These are phyloP conservation scores for Populus hybrid DNA, from an alignment of 441 rosid species.

Conservation along the genomic window DNA sequence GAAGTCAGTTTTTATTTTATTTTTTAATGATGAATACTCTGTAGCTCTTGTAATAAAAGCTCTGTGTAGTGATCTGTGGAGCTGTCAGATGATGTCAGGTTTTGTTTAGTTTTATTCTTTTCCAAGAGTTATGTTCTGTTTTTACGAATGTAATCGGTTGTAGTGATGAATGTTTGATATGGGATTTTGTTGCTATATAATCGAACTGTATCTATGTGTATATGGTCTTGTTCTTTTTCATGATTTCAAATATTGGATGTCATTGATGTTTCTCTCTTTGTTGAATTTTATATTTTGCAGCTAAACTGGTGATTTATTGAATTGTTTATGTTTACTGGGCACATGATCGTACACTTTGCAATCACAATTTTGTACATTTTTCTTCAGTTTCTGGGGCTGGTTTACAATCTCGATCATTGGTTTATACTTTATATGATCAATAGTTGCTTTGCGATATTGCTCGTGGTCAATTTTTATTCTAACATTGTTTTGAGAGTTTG, in stretches of 20 bases:
- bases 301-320: neutral
- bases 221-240: neutral
- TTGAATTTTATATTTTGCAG: no score
- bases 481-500: no score
- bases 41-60: neutral
- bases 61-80: neutral
- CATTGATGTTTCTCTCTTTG: neutral
- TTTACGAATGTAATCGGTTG: neutral
- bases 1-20: neutral
- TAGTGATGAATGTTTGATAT: neutral
- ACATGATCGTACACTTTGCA: neutral
- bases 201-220: neutral
- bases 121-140: neutral
- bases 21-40: neutral
- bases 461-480: neutral
- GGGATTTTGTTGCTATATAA: neutral
- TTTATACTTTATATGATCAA: neutral
- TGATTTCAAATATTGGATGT: neutral
- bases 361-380: neutral
- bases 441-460: neutral
- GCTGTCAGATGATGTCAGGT: neutral
- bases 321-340: neutral
- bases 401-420: neutral
- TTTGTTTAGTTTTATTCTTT: neutral
- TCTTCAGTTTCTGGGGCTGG: neutral